Evolutionary conservation across 169 alveolate genomes (phyloP).

Genomic region (Perkinsus marinus): DNA sequence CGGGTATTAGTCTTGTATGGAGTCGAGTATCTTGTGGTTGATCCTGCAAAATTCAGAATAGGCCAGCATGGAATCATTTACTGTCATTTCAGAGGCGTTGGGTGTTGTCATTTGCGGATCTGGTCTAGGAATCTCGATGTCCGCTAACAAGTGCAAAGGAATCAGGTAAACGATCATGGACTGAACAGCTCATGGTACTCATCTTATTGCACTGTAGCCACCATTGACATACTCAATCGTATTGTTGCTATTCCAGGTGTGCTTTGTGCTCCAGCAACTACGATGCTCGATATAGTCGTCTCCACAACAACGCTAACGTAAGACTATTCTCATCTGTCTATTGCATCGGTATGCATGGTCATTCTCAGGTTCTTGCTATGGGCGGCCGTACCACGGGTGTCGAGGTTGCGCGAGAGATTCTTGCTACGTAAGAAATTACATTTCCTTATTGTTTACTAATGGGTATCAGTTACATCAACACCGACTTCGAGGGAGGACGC

Average conservation of each 20-base stretch:
- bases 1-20: neutral
- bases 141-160: slow-evolving; percentile 34
- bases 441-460: too few species aligned
- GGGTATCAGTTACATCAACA: neutral
- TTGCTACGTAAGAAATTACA: neutral
- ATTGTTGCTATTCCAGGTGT: neutral
- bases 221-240: neutral
- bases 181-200: too few species aligned
- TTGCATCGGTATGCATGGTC: too few species aligned
- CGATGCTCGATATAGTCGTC: neutral
- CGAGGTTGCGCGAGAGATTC: slow-evolving; percentile 31
- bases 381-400: slow-evolving; percentile 40
- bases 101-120: slow-evolving; percentile 37
- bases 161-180: too few species aligned
- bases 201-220: too few species aligned
- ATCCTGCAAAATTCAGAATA: neutral
- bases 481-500: neutral
- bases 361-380: slow-evolving; percentile 13
- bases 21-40: neutral
- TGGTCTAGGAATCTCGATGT: slow-evolving; percentile 39
- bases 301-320: neutral
- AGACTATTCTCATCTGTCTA: too few species aligned
- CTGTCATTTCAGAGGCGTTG: neutral
- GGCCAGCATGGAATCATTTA: neutral
- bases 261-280: neutral